Base-by-base conservation (phyloP, 371 early-diverging fungal species). In the Cokeromyces recurvatus region DNA sequence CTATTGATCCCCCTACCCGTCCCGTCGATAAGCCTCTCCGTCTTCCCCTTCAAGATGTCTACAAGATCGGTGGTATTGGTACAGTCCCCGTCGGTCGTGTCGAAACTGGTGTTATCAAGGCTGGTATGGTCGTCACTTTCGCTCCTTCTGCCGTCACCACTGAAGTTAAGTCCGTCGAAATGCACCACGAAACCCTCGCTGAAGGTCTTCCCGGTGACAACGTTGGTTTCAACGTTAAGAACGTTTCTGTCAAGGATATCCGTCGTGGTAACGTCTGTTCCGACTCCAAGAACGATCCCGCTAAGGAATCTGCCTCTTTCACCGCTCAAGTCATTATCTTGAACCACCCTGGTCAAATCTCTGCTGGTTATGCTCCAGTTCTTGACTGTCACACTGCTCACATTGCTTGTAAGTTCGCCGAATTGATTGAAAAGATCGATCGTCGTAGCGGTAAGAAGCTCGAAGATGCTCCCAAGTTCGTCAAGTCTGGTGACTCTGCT, bases 81-180 rank as follows among this genome's bases (percentile, higher is more conserved):
- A 90, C 91, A 43, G 94, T 96, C 32, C 91, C 92, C 63, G 94
- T 92, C 71, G 97, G 97, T 72, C 91, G 94, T 89, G 93, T 96
- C 68, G 94, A 95, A 80, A 90, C 92, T 57, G 96, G 96, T 86
- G 68, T 85, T 73, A 89, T 94, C 81, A 87, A 89, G 81, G 63
- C 57, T 42, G 91, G 90, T 75, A 92, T 92, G 93, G 86, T 89
- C 55, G 92, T 93, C 55, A 84, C 81, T 72, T 92, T 93, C 70
- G 91, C 93, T 56, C 94, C 95, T 51, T 71, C 84, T 62, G 71
- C 71, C 63, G 84, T 92, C 62, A 77, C 90, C 74, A 90, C 93
- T 82, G 92, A 94, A 81, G 97, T 94, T 79, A 92, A 91, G 86
- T 94, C 95, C 79, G 93, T 96, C 57, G 95, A 95, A 82, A 97